phyloP scores from a whole-genome alignment of 192 early-diverging fungal genomes.

The Coemansia aciculifera region DNA sequence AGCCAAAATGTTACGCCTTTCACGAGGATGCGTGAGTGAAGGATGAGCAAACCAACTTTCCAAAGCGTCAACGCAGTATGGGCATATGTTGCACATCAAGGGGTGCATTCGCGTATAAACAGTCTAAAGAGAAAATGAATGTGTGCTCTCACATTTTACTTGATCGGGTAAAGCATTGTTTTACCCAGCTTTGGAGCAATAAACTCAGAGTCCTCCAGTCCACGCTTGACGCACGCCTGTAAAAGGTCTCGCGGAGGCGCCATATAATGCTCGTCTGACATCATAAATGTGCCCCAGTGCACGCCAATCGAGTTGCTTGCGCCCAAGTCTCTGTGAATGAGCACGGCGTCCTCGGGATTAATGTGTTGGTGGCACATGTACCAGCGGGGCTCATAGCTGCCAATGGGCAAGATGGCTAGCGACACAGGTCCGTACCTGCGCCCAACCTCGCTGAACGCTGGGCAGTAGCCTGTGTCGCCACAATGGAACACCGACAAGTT shows the following conservation, averaged over 20 bases:
- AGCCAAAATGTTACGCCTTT: neutral
- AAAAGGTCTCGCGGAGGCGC: slow-evolving; percentile 68
- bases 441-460: slow-evolving; percentile 83
- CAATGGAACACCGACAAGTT: slow-evolving; percentile 35
- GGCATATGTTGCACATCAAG: neutral
- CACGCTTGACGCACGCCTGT: slow-evolving; percentile 42
- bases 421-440: slow-evolving; percentile 68
- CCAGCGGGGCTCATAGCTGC: slow-evolving; percentile 80
- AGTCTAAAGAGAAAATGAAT: neutral
- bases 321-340: slow-evolving; percentile 72
- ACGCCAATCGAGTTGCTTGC: slow-evolving; percentile 70
- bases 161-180: slow-evolving; percentile 22
- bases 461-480: slow-evolving; percentile 88
- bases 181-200: slow-evolving; percentile 43
- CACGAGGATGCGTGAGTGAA: neutral
- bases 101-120: neutral
- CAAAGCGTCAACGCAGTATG: neutral
- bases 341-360: slow-evolving; percentile 78
- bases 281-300: slow-evolving; percentile 86
- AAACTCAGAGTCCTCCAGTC: slow-evolving; percentile 23
- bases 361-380: slow-evolving; percentile 75
- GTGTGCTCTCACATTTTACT: neutral
- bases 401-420: slow-evolving; percentile 79
- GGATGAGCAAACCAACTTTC: neutral
- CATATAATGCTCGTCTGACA: slow-evolving; percentile 72